These are phyloP conservation scores for Suillus brevipes DNA, from an alignment of 768 basidiomycete genomes.

Conservation along the genomic window DNA sequence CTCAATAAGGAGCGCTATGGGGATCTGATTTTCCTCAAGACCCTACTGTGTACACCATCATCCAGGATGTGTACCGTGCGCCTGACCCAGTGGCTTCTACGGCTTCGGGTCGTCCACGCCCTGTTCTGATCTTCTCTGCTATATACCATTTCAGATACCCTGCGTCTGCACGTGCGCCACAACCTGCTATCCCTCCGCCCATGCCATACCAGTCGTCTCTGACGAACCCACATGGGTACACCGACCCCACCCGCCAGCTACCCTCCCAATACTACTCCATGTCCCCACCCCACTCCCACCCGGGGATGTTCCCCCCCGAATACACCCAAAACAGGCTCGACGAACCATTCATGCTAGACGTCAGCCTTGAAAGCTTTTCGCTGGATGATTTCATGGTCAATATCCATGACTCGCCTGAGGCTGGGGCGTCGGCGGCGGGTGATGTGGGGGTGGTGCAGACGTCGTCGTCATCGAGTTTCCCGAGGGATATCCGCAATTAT, in stretches of 20 bases:
- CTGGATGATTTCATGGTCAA: slow-evolving; percentile 25
- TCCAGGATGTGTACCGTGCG: slow-evolving; percentile 55
- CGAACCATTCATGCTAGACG: slow-evolving; percentile 32
- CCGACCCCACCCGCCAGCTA: slow-evolving; percentile 1
- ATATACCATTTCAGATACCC: slow-evolving; percentile 57
- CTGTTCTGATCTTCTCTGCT: slow-evolving; percentile 51
- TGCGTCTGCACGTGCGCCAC: slow-evolving; percentile 14
- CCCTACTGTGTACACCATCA: slow-evolving; percentile 63
- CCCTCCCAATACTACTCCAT: slow-evolving; percentile 11
- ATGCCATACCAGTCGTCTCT: neutral
- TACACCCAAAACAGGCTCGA: slow-evolving; percentile 25
- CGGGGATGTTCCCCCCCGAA: neutral
- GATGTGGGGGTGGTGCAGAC: too few relatives aligned
- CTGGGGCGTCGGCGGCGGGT: too few relatives aligned
- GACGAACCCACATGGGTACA: slow-evolving; percentile 8
- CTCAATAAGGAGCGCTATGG: too few relatives aligned
- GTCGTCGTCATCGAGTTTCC: slow-evolving; percentile 30
- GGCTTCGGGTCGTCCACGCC: slow-evolving; percentile 24
- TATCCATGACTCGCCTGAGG: slow-evolving; percentile 20
- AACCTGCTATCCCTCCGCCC: slow-evolving; percentile 18
- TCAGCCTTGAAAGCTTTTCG: slow-evolving; percentile 26
- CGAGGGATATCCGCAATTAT: slow-evolving; percentile 34
- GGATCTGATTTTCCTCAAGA: slow-evolving; percentile 41
- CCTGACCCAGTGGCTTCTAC: slow-evolving; percentile 25
- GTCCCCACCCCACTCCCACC: neutral